phyloP scores from a whole-genome alignment of 2,329 filamentous ascomycete genomes.

The Ceratocystis cacaofunesta region DNA sequence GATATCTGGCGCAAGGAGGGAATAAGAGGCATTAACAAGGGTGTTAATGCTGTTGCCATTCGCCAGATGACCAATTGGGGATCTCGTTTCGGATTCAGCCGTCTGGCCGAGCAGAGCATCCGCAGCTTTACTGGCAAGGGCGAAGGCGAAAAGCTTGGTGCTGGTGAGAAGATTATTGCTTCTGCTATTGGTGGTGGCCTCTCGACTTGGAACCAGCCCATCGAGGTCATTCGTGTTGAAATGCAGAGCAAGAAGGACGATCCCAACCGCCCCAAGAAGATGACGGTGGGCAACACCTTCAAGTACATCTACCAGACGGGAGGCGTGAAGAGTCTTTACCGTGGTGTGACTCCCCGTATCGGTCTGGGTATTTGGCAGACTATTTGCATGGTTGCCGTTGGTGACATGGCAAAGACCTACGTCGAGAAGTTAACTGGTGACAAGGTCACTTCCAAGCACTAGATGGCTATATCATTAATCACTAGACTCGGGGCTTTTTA shows the following conservation, averaged over 20 bases:
- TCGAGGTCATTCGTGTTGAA: conserved; percentile 98
- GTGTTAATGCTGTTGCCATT: conserved; percentile 96
- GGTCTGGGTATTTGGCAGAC: conserved; percentile 97
- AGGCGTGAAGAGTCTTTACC: conserved; percentile 83
- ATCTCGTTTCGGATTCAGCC: conserved; percentile 81
- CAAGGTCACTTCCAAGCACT: conserved; percentile 52
- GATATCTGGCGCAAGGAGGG: conserved; percentile 92
- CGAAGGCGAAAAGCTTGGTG: conserved; percentile 59
- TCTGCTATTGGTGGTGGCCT: conserved; percentile 82
- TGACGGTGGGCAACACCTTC: conserved; percentile 81
- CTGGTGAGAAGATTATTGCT: conserved; percentile 77
- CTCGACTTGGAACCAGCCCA: conserved; percentile 97
- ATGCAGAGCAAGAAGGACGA: conserved; percentile 99
- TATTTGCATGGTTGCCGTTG: conserved; percentile 97
- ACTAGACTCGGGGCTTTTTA: neutral
- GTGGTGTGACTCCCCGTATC: conserved; percentile 85
- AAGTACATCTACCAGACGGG: conserved; percentile 83
- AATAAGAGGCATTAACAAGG: conserved; percentile 91
- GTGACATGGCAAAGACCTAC: conserved; percentile 71
- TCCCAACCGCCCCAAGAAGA: conserved; percentile 95
- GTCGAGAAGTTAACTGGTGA: conserved; percentile 53
- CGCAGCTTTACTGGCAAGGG: conserved; percentile 64
- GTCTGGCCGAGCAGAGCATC: conserved; percentile 82
- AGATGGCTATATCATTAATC: conserved; percentile 20
- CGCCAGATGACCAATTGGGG: conserved; percentile 99